A percentile compares a stretch with the other conserved stretches of the same genome.
These are phyloP conservation scores for Aspergillus funiculosus DNA, from an alignment of 495 filamentous ascomycete genomes.

Conservation along the genomic window DNA sequence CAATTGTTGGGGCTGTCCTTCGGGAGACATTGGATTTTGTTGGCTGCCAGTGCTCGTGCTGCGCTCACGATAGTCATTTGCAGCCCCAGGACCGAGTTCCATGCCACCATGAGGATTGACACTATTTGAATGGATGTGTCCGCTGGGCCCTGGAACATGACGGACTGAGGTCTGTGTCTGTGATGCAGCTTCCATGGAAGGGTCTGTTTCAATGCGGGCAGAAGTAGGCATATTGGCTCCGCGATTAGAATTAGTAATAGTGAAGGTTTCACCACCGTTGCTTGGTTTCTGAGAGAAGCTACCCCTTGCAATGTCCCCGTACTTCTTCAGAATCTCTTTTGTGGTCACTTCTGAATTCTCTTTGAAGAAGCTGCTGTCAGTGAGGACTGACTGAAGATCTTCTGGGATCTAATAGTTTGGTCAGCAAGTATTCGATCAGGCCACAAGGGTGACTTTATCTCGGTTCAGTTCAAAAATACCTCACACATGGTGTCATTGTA, in stretches of 20 bases:
- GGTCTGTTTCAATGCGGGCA: constrained; percentile 72
- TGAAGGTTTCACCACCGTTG: constrained; percentile 51
- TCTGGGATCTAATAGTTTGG: constrained; percentile 70
- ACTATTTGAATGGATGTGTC: constrained; percentile 35
- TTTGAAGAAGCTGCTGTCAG: constrained; percentile 74
- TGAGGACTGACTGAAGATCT: constrained; percentile 79
- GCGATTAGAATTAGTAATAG: constrained; percentile 36
- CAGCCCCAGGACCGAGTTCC: constrained; percentile 28
- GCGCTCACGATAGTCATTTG: constrained; percentile 34
- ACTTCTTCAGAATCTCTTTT: constrained; percentile 91
- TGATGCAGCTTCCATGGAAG: constrained; percentile 62
- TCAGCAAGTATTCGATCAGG: constrained; percentile 12
- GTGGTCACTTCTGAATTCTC: constrained; percentile 82
- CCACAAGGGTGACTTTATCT: constrained; percentile 1
- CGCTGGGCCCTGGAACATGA: constrained; percentile 61
- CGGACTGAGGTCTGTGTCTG: constrained; percentile 76
- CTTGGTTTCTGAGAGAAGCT: constrained; percentile 52
- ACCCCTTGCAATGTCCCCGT: constrained; percentile 65
- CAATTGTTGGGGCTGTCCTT: constrained; percentile 31
- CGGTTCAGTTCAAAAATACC: constrained; percentile 60
- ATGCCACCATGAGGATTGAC: constrained; percentile 23
- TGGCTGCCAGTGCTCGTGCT: constrained; percentile 41
- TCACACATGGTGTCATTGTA: constrained; percentile 96
- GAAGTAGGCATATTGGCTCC: constrained; percentile 37
- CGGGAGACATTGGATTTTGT: constrained; percentile 22